Evolutionary conservation across 2,329 filamentous ascomycete genomes (phyloP).

Genomic region (Acrocalymma vagum): DNA sequence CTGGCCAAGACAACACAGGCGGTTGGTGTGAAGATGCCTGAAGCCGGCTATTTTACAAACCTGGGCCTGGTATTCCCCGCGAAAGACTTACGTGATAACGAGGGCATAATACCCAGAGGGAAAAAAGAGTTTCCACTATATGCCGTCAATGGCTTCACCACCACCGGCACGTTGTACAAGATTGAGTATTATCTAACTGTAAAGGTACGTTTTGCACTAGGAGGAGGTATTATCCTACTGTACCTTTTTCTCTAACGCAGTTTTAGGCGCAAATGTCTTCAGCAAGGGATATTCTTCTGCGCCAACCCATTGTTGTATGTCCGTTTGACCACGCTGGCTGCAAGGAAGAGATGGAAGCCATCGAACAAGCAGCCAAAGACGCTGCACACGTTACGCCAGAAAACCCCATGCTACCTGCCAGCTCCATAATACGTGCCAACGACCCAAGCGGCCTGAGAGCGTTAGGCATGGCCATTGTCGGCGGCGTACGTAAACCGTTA

Average conservation of each 20-base stretch:
- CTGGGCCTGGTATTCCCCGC: constrained; percentile 89
- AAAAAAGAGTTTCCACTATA: constrained; percentile 91
- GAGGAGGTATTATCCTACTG: too few species aligned
- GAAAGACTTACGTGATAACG: constrained; percentile 84
- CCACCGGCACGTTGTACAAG: constrained; percentile 92
- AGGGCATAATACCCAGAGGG: constrained; percentile 85
- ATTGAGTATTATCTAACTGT: constrained; percentile 97
- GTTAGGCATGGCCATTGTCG: constrained; percentile 70
- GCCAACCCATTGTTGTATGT: constrained; percentile 95
- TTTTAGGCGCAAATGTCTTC: constrained; percentile 83
- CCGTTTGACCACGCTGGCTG: constrained; percentile 94
- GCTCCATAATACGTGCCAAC: constrained; percentile 79
- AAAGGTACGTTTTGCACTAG: constrained; percentile 72
- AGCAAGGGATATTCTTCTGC: constrained; percentile 85
- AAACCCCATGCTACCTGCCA: constrained; percentile 90
- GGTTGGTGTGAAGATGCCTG: constrained; percentile 85
- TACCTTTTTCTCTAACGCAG: constrained; percentile 14
- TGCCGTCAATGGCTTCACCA: constrained; percentile 89
- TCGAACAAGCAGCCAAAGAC: constrained; percentile 94
- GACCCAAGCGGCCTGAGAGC: constrained; percentile 71
- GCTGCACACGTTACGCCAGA: constrained; percentile 87
- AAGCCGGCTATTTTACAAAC: constrained; percentile 92
- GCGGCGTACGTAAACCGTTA: constrained; percentile 68
- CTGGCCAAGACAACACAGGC: constrained; percentile 83
- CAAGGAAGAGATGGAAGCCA: constrained; percentile 98